Base-by-base conservation (phyloP, 192 early-diverging fungal genomes). In the Gonapodya sp. region DNA sequence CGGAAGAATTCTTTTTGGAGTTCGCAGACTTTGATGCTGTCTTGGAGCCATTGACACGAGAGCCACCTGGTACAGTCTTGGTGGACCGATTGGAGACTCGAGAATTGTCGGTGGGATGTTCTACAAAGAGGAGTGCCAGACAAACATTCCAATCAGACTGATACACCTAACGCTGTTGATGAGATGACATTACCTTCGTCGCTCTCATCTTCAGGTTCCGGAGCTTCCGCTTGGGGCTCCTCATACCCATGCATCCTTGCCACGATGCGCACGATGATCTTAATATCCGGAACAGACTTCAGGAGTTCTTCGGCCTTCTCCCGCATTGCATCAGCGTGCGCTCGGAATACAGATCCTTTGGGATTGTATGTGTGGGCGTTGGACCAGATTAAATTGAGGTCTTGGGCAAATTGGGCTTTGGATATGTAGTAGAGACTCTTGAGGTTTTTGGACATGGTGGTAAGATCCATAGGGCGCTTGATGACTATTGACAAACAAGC, bases 301-400 rank as follows among this genome's bases (percentile, higher is more conserved):
- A 97, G 85, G 24, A 99, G 83, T 77, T 89, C 85, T 18, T 89
- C 89, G 0, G 94, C 92, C 83, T 90, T 93, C 32, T 92, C 89
- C 79, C 91, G 89, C 94, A 99, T 92, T 0, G 92, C 90, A 33
- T 87, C 89, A 0, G 94, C 96, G 79, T 95, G 94, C 36, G 89
- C 92, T 72, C 96, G 92, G 83, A 94, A 99, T 79, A 93, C 18
- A 80, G 78, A 88, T 1, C 95, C 95, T 80, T 93, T 88, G 0
- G 93, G 91, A 84, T 99, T 99, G 89, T 95, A 99, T 1, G 85
- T 86, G 64, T 96, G 89, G 86, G 96, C 98, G 84, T 99, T 99
- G 73, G 89, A 87, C 87, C 94, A 96, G 79, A 99, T 97, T 74
- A 98, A 85, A 82, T 93, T 89, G 35, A 98, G 83, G 81, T 99